Conservation (phyloP, 129 eudicot genomes). For the Flaveria sonorensis region DNA sequence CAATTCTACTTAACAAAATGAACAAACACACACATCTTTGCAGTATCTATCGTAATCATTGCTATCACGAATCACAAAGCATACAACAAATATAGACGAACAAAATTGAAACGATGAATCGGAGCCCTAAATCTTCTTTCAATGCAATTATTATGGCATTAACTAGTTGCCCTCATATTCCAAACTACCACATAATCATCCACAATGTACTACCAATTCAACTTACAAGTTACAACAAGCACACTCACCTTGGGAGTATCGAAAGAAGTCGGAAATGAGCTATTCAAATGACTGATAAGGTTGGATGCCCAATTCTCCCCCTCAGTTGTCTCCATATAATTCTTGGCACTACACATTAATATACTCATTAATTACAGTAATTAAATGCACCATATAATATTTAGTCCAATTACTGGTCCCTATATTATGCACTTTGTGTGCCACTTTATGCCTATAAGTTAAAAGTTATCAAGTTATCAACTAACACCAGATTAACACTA, state of each 20-base stretch:
- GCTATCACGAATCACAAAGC: constrained; percentile 11
- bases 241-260: constrained; percentile 35
- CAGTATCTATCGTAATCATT: constrained; percentile 6
- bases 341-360: constrained; percentile 33
- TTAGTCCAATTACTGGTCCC: constrained; percentile 13
- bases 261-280: constrained; percentile 31
- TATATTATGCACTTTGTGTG: constrained; percentile 13
- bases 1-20: constrained; percentile 8
- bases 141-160: neutral
- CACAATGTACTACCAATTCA: constrained; percentile 18
- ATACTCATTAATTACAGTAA: constrained; percentile 30
- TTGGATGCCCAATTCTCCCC: constrained; percentile 41
- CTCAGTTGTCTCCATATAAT: constrained; percentile 43
- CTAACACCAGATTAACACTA: constrained; percentile 11
- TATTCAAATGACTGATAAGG: constrained; percentile 35
- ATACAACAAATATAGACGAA: neutral
- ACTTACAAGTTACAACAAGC: constrained; percentile 11
- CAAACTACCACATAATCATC: constrained; percentile 27
- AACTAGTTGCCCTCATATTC: neutral
- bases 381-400: constrained; percentile 19
- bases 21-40: constrained; percentile 7
- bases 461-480: neutral
- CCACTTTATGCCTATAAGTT: constrained; percentile 24
- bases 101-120: neutral
- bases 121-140: constrained; percentile 30